Conservation (phyloP, 768 basidiomycete genomes). For the Mycena vitilis region DNA sequence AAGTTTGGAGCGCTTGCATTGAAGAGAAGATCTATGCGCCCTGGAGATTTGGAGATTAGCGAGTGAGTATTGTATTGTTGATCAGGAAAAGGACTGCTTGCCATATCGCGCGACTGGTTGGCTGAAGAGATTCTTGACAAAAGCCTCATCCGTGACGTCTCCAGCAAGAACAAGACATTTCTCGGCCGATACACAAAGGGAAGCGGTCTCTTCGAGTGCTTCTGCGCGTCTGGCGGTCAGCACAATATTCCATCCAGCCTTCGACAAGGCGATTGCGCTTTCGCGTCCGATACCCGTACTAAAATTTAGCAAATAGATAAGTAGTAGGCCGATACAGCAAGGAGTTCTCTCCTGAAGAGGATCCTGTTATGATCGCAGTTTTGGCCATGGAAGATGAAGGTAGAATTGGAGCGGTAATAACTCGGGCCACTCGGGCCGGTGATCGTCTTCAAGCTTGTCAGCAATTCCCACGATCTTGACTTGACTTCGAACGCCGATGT, state of each 20-base stretch:
- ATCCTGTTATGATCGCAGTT: conserved; percentile 55
- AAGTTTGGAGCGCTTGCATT: conserved; percentile 61
- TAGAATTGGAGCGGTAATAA: no score
- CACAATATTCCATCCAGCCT: conserved; percentile 75
- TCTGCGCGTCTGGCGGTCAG: conserved; percentile 71
- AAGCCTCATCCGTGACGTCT: conserved; percentile 72
- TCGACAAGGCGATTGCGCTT: conserved; percentile 70
- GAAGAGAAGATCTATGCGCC: conserved; percentile 80
- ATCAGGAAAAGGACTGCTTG: conserved; percentile 37
- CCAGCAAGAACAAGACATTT: conserved; percentile 63
- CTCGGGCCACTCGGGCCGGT: no score
- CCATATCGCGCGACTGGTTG: conserved; percentile 68
- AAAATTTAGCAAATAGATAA: neutral
- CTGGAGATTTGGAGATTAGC: conserved; percentile 50
- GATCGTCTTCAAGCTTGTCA: no score
- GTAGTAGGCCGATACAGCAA: conserved; percentile 31
- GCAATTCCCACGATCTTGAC: neutral
- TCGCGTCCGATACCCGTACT: conserved; percentile 69
- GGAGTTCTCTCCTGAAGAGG: conserved; percentile 63
- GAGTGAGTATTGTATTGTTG: conserved; percentile 10
- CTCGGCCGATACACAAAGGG: conserved; percentile 51
- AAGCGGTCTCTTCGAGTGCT: conserved; percentile 68
- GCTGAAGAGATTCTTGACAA: conserved; percentile 71
- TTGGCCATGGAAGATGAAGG: conserved; percentile 30
- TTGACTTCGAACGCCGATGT: no score